Base-by-base conservation (phyloP, 805 yeast genomes). In the Kodamaea neixiangensis region DNA sequence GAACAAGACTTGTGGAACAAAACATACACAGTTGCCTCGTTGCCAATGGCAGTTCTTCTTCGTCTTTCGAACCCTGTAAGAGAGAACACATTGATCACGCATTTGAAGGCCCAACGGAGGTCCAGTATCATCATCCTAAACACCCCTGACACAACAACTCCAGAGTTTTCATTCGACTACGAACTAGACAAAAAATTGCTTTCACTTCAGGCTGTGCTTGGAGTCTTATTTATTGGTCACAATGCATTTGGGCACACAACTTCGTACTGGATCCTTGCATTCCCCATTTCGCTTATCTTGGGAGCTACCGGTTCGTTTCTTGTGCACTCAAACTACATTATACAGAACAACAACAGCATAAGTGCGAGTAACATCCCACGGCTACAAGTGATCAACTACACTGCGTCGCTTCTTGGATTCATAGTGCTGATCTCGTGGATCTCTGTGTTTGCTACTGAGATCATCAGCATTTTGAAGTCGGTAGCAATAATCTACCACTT, bases 361-460 rank as follows among this genome's bases (percentile, higher is more conserved):
- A 44, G 18, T 7, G n/a, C 42, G 15, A 34, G 47, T 25, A 44
- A 59, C 49, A 11, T 46, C 14, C 7, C 13, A 39, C 43, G 50
- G 20, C 11, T 56, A 18, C 47, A 54, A 40, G 25, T 45, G 40
- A 41, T 61, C 53, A 64, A 66, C 51, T 55, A 66, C 46, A 10
- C 56, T 11, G 48, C 54, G 10, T 68, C 89, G 0, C 42, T 75
- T 0, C 17, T 76, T 3, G 97, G 97, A 0, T 93, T 93, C 62
- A 50, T 78, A 0, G 66, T 82, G 5, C 79, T 96, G 1, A 72
- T 93, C 2, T 63, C 82, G 1, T 83, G 90, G 81, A 85, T 92
- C 10, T 77, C 94, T 0, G 58, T 78, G 1, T 77, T 87, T 38
- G 93, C 96, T 1, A 78, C 81, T 3, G 88, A 85, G 54, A 81